A percentile compares a stretch with the other conserved stretches of the same genome.
phyloP scores from a whole-genome alignment of 331 rosid species.

The Telfairia occidentalis region DNA sequence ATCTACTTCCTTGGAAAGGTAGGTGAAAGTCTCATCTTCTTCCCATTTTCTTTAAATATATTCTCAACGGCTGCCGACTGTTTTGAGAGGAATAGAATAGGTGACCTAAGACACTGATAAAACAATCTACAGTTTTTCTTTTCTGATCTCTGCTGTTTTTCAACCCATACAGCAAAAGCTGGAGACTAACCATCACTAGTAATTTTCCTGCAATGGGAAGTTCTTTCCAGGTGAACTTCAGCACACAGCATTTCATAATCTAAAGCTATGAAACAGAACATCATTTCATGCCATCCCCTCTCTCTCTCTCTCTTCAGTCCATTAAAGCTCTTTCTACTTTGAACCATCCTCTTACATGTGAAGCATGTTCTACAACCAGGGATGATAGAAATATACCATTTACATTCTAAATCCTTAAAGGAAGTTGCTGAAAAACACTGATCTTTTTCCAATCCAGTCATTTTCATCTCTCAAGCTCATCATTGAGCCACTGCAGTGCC shows the following conservation, averaged over 20 bases:
- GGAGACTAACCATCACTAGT: background rate
- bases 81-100: background rate
- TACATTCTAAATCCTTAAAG: background rate
- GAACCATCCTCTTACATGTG: background rate
- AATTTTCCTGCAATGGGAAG: background rate
- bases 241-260: background rate
- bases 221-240: background rate
- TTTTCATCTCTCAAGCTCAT: background rate
- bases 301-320: background rate
- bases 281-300: background rate
- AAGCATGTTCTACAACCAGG: background rate
- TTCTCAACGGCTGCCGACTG: constrained; percentile 10
- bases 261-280: background rate
- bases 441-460: background rate
- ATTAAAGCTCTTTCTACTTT: background rate
- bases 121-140: background rate
- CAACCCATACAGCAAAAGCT: background rate
- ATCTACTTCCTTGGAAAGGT: constrained; percentile 10
- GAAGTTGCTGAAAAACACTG: background rate
- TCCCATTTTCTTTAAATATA: constrained; percentile 1
- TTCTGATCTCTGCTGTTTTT: background rate
- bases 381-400: background rate
- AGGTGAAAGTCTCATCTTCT: constrained; percentile 2
- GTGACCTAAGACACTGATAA: background rate
- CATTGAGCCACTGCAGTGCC: background rate